Percentiles rank a stretch among this genome's conserved stretches.
Conservation (phyloP, 371 early-diverging fungal genomes). For the Batrachochytrium dendrobatidis region DNA sequence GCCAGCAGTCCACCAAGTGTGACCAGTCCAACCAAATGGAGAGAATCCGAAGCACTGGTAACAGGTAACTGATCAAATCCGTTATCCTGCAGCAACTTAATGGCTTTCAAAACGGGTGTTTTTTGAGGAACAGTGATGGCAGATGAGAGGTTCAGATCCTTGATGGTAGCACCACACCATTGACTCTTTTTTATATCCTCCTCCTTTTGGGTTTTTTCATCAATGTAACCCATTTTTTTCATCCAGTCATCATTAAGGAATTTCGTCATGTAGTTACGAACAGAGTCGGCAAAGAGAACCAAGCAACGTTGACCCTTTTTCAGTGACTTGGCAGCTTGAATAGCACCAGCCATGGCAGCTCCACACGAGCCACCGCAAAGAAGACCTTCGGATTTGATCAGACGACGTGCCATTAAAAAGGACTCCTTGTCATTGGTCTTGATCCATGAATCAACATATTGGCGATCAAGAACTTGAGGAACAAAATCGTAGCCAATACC, state of each 20-base stretch:
- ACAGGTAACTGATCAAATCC: slow-evolving; percentile 95
- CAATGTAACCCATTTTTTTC: slow-evolving; percentile 56
- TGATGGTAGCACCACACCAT: slow-evolving; percentile 74
- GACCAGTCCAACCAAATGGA: slow-evolving; percentile 69
- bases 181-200: slow-evolving; percentile 41
- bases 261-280: slow-evolving; percentile 97
- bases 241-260: slow-evolving; percentile 92
- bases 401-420: slow-evolving; percentile 86
- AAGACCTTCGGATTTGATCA: slow-evolving; percentile 94
- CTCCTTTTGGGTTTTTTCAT: slow-evolving; percentile 56
- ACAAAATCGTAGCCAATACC: slow-evolving; percentile 98
- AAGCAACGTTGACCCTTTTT: slow-evolving; percentile 85
- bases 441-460: slow-evolving; percentile 84
- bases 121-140: slow-evolving; percentile 68
- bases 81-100: slow-evolving; percentile 75
- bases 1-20: slow-evolving; percentile 81
- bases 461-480: slow-evolving; percentile 80
- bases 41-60: slow-evolving; percentile 44
- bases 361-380: slow-evolving; percentile 87
- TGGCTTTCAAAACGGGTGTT: slow-evolving; percentile 72
- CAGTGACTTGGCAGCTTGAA: slow-evolving; percentile 74
- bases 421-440: slow-evolving; percentile 90
- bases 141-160: slow-evolving; percentile 63
- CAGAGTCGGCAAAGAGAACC: slow-evolving; percentile 91
- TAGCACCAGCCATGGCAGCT: slow-evolving; percentile 79